A percentile compares a stretch with the other conserved stretches of the same genome.
Evolutionary conservation across 257 asterid species (phyloP).

Genomic region (Solanum bukasovii): DNA sequence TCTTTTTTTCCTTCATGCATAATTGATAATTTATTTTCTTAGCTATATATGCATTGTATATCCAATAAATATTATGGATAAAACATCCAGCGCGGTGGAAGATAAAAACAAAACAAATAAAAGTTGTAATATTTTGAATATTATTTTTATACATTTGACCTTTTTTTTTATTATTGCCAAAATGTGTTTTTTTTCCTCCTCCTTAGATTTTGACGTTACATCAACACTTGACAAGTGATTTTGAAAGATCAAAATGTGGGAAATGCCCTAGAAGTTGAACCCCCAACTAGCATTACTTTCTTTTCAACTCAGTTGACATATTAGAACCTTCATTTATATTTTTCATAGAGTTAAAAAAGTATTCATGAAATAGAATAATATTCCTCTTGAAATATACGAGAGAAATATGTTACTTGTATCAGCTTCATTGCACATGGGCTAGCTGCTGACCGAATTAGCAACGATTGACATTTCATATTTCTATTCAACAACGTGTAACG

Average conservation of each 20-base stretch:
- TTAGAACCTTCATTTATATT: background rate
- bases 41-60: background rate
- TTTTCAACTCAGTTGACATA: background rate
- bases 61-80: background rate
- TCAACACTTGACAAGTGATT: background rate
- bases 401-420: too few relatives aligned
- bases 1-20: background rate
- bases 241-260: background rate
- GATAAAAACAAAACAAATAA: background rate
- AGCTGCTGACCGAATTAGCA: background rate
- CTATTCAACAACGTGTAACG: background rate
- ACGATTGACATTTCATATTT: background rate
- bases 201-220: background rate
- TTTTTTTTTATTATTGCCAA: background rate
- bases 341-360: background rate
- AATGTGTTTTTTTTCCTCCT: background rate
- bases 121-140: background rate
- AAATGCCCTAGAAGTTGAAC: background rate
- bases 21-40: background rate
- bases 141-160: background rate
- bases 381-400: background rate
- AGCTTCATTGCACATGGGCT: background rate
- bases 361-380: background rate
- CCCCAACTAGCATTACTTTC: background rate
- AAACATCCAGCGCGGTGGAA: background rate